Conservation (phyloP, 768 basidiomycete species). For the Arthromyces matolae region DNA sequence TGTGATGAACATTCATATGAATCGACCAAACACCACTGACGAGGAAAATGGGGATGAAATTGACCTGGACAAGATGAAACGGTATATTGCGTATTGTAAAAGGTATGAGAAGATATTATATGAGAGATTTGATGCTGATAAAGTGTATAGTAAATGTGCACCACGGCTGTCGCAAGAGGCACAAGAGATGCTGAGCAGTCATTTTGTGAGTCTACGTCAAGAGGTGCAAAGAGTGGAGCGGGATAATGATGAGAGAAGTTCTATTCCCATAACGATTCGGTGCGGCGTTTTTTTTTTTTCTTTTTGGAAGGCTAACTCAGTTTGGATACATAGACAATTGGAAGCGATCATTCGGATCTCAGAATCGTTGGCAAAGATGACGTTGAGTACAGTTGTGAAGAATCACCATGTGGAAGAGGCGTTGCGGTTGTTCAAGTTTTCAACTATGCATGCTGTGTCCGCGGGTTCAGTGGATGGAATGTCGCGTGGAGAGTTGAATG, state of each 20-base stretch:
- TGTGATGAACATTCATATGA: slow-evolving; percentile 99
- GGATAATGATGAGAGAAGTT: slow-evolving; percentile 96
- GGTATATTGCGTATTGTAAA: slow-evolving; percentile 95
- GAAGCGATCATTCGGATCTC: slow-evolving; percentile 99
- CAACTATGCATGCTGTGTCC: slow-evolving; percentile 98
- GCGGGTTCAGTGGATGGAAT: slow-evolving; percentile 92
- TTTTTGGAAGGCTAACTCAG: not conserved
- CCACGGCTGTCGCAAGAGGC: slow-evolving; percentile 91
- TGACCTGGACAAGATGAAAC: slow-evolving; percentile 96
- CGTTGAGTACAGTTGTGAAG: slow-evolving; percentile 79
- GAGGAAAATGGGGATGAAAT: slow-evolving; percentile 80
- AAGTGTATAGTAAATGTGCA: slow-evolving; percentile 77
- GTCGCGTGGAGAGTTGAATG: slow-evolving; percentile 86
- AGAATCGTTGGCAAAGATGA: slow-evolving; percentile 93
- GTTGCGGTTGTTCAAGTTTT: slow-evolving; percentile 96
- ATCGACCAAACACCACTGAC: slow-evolving; percentile 62
- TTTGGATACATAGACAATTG: slow-evolving; percentile 57
- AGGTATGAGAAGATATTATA: slow-evolving; percentile 44
- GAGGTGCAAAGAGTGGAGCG: slow-evolving; percentile 94
- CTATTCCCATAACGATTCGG: slow-evolving; percentile 98
- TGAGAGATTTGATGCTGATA: not conserved
- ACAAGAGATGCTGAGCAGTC: slow-evolving; percentile 92
- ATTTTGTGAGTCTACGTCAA: slow-evolving; percentile 90
- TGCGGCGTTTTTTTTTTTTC: slow-evolving; percentile 33
- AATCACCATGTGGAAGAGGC: slow-evolving; percentile 97